phyloP scores from a whole-genome alignment of 2,329 filamentous ascomycete genomes.

The Leptodontidium sp. region DNA sequence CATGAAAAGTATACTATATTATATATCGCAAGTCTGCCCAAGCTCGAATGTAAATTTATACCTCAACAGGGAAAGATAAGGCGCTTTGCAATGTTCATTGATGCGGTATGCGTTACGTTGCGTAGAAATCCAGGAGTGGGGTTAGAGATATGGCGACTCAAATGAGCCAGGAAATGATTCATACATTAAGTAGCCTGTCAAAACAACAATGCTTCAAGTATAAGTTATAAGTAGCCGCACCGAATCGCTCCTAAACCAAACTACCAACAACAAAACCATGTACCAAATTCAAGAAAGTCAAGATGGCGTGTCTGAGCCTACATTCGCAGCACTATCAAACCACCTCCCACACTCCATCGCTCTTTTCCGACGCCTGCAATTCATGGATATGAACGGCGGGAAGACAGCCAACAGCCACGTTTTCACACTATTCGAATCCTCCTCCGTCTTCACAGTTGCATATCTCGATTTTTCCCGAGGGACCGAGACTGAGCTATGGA shows the following conservation, averaged over 20 bases:
- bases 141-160: neutral
- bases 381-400: slow-evolving; percentile 53
- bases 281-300: neutral
- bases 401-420: slow-evolving; percentile 55
- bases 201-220: too few relatives aligned
- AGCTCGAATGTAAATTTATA: neutral
- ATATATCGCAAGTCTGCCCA: neutral
- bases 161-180: neutral
- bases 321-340: slow-evolving; percentile 49
- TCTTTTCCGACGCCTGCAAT: slow-evolving; percentile 69
- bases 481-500: slow-evolving; percentile 71
- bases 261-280: neutral
- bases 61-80: neutral
- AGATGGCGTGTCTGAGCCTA: neutral
- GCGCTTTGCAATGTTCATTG: neutral
- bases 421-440: slow-evolving; percentile 41
- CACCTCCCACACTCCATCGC: slow-evolving; percentile 67
- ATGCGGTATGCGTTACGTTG: neutral
- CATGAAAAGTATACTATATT: neutral
- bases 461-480: slow-evolving; percentile 68
- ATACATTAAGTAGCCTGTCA: neutral
- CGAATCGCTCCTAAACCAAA: neutral
- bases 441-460: slow-evolving; percentile 58
- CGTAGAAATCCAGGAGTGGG: slow-evolving; percentile 6
- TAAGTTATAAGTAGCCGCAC: too few relatives aligned